A percentile compares a stretch with the other conserved stretches of the same genome.
These are phyloP conservation scores for Cercospora sp. DNA, from an alignment of 2,329 filamentous ascomycete species.

Conservation along the genomic window DNA sequence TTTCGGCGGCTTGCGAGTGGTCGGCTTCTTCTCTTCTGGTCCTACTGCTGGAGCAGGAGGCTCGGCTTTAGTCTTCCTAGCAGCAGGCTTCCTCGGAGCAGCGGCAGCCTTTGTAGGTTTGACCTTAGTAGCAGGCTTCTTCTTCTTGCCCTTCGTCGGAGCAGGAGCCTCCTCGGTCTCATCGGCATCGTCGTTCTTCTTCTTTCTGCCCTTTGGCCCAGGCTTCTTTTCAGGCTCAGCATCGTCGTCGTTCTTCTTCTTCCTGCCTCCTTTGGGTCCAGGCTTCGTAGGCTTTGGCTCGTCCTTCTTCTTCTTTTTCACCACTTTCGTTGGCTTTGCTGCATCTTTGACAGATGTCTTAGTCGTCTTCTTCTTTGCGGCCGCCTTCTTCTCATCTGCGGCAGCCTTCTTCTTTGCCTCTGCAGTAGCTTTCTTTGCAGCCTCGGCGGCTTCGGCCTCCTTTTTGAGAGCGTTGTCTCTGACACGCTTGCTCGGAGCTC, in stretches of 20 bases:
- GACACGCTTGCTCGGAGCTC: constrained; percentile 2
- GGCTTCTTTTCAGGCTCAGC: not conserved
- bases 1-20: not conserved
- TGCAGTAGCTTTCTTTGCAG: not conserved
- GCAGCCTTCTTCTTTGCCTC: not conserved
- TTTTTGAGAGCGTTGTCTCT: not conserved
- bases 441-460: not conserved
- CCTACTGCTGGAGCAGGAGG: not conserved
- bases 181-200: not conserved
- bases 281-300: not conserved
- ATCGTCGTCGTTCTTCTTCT: not conserved
- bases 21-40: not conserved
- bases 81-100: not conserved
- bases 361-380: not conserved
- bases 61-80: not conserved
- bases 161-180: not conserved
- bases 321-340: not conserved
- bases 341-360: constrained; percentile 1
- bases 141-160: not conserved
- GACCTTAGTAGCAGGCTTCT: not conserved
- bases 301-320: not conserved
- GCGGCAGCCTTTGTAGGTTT: not conserved
- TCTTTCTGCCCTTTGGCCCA: not conserved
- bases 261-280: too few relatives aligned
- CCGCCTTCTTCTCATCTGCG: not conserved